Conservation (phyloP, 495 filamentous ascomycete genomes). For the Platismatia glauca region DNA sequence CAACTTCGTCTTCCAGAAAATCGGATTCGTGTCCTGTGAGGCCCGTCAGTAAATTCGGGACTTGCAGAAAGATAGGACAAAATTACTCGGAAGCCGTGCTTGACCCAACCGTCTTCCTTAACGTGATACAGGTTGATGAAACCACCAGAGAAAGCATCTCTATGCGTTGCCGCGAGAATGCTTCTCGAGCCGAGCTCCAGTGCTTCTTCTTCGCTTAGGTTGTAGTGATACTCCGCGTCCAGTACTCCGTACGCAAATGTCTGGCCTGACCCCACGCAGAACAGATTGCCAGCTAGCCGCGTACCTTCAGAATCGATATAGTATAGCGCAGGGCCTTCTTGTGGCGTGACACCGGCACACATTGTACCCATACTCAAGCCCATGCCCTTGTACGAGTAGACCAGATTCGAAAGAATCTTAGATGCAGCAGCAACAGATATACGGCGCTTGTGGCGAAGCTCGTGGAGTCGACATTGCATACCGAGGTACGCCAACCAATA, state of each 20-base stretch:
- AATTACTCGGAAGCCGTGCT: constrained; percentile 76
- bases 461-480: constrained; percentile 97
- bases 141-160: constrained; percentile 95
- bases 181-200: constrained; percentile 81
- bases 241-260: constrained; percentile 98
- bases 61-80: background rate
- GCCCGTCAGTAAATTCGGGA: constrained; percentile 11
- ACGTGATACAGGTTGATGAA: constrained; percentile 98
- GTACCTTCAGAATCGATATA: constrained; percentile 99
- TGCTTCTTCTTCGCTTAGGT: constrained; percentile 75
- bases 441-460: constrained; percentile 97
- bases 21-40: constrained; percentile 68
- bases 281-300: constrained; percentile 82
- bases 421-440: constrained; percentile 95
- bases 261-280: constrained; percentile 96
- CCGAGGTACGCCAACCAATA: constrained; percentile 98
- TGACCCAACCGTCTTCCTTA: constrained; percentile 96
- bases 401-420: constrained; percentile 96
- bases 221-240: constrained; percentile 88
- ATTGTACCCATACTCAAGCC: constrained; percentile 98
- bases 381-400: constrained; percentile 97
- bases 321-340: constrained; percentile 95
- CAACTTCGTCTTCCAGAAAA: constrained; percentile 99
- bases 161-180: constrained; percentile 94
- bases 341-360: constrained; percentile 93